A percentile compares a stretch with the other conserved stretches of the same genome.
These are phyloP conservation scores for Cenchrus americanus DNA, from an alignment of 176 grass and related monocot genomes.

Conservation along the genomic window DNA sequence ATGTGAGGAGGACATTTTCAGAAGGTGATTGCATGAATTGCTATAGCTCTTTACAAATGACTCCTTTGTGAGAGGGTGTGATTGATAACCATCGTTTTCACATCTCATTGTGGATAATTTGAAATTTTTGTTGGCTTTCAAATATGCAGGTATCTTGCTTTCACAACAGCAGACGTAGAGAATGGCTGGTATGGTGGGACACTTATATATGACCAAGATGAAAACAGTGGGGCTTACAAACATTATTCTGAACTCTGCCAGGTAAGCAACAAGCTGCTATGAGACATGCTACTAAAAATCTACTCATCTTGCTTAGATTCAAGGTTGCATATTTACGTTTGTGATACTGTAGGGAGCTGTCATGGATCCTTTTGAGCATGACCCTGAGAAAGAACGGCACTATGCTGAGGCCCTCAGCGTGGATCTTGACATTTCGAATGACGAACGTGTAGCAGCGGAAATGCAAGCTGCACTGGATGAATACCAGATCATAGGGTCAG, in stretches of 20 bases:
- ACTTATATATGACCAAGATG: slow-evolving; percentile 79
- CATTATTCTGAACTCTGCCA: slow-evolving; percentile 86
- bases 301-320: not conserved
- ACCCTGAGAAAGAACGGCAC: slow-evolving; percentile 65
- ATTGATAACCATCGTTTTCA: not conserved
- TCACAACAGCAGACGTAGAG: slow-evolving; percentile 64
- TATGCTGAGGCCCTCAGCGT: slow-evolving; percentile 63
- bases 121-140: not conserved
- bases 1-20: slow-evolving; percentile 88
- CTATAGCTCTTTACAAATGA: slow-evolving; percentile 3
- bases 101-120: not conserved
- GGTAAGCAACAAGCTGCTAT: slow-evolving; percentile 31
- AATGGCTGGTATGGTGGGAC: slow-evolving; percentile 87
- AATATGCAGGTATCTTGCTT: slow-evolving; percentile 71
- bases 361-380: slow-evolving; percentile 84
- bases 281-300: not conserved
- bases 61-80: not conserved
- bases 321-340: slow-evolving; percentile 19
- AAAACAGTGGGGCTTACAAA: slow-evolving; percentile 71
- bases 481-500: slow-evolving; percentile 61
- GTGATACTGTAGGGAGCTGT: slow-evolving; percentile 62
- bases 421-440: slow-evolving; percentile 53
- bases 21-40: slow-evolving; percentile 57
- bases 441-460: slow-evolving; percentile 49
- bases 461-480: slow-evolving; percentile 68